Percentiles rank a stretch among this genome's conserved stretches.
phyloP scores from a whole-genome alignment of 768 basidiomycete species.

The Tricholomella constricta region DNA sequence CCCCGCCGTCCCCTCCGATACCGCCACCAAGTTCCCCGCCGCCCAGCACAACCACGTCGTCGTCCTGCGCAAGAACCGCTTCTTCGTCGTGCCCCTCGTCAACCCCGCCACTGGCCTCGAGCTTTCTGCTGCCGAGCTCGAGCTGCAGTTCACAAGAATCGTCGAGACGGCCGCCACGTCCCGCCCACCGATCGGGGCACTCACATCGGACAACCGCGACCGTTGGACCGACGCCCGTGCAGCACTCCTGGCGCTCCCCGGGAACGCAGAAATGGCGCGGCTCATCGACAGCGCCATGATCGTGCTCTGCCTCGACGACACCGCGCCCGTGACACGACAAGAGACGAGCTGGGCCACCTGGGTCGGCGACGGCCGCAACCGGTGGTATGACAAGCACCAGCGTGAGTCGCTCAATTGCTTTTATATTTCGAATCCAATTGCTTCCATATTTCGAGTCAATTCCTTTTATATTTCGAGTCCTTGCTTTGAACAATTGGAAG shows the following conservation, averaged over 20 bases:
- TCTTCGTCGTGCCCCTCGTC: conserved; percentile 79
- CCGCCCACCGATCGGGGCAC: conserved; percentile 66
- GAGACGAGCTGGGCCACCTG: conserved; percentile 81
- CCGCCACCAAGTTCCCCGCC: conserved; percentile 78
- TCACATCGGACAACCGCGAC: conserved; percentile 90
- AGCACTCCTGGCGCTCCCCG: conserved; percentile 56
- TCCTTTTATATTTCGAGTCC: too few relatives aligned
- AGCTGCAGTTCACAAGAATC: conserved; percentile 74
- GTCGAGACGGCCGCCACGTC: conserved; percentile 55
- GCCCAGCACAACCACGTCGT: conserved; percentile 82
- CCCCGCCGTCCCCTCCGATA: conserved; percentile 82
- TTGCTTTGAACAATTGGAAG: too few relatives aligned
- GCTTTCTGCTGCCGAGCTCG: conserved; percentile 79
- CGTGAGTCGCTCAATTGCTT: conserved; percentile 45
- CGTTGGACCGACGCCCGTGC: conserved; percentile 78
- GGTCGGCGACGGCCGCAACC: conserved; percentile 88
- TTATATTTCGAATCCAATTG: too few relatives aligned
- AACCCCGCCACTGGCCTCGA: conserved; percentile 60
- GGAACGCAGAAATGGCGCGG: conserved; percentile 67
- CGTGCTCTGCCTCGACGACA: conserved; percentile 83
- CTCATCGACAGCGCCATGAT: conserved; percentile 91
- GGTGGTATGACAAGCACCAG: conserved; percentile 98
- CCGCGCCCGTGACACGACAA: conserved; percentile 77
- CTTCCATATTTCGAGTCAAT: too few relatives aligned
- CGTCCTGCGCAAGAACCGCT: conserved; percentile 88